Conservation (phyloP, 345 rosid genomes). For the Firmiana major region DNA sequence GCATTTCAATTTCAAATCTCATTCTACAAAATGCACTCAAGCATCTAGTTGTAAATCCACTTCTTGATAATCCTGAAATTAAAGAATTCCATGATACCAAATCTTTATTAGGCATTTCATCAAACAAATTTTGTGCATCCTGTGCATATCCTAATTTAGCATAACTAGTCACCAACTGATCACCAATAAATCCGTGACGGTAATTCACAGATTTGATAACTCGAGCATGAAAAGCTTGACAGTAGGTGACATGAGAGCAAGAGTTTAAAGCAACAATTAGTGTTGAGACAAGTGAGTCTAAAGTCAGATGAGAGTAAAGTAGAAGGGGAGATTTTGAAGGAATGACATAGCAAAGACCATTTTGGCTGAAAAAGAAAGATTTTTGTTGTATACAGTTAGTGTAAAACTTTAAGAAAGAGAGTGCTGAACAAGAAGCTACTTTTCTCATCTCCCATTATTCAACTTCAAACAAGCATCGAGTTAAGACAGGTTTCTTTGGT, state of each 20-base stretch:
- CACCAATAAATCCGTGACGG: conserved; percentile 13
- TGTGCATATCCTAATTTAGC: neutral
- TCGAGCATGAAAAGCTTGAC: conserved; percentile 43
- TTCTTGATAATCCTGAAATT: conserved; percentile 45
- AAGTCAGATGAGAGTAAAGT: neutral
- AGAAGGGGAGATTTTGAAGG: conserved; percentile 14
- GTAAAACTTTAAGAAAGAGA: neutral
- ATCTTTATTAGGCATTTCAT: conserved; percentile 51
- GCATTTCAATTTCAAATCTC: conserved; percentile 37
- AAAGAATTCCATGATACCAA: conserved; percentile 70
- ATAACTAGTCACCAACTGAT: conserved; percentile 6
- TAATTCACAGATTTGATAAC: conserved; percentile 43
- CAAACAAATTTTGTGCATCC: neutral
- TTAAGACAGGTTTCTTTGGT: neutral
- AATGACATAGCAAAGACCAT: neutral
- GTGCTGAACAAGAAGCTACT: conserved; percentile 4
- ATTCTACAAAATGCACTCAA: conserved; percentile 32
- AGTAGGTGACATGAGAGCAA: conserved; percentile 31
- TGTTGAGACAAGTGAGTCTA: conserved; percentile 28
- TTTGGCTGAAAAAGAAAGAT: neutral
- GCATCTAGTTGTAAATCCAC: conserved; percentile 37
- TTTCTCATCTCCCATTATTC: conserved; percentile 27
- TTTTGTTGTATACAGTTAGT: neutral
- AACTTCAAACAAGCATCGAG: neutral
- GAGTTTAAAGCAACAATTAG: conserved; percentile 37